phyloP scores from a whole-genome alignment of 2,329 filamentous ascomycete species.

The Venturiaceae sp. region DNA sequence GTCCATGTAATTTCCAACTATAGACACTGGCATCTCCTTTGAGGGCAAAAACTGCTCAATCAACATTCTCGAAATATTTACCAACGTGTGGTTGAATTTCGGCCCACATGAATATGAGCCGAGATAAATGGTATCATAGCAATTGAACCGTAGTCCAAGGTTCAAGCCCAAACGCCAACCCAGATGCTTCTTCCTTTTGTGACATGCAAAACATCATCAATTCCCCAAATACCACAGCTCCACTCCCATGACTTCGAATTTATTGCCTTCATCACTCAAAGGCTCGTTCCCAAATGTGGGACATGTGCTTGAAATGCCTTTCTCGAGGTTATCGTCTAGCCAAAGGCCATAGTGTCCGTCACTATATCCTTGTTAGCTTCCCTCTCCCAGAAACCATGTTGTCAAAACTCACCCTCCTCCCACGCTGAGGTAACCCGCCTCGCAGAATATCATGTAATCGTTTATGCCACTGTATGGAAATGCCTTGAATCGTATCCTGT shows the following conservation, averaged over 20 bases:
- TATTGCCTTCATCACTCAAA: slow-evolving; percentile 82
- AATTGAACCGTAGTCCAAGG: neutral
- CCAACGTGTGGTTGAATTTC: neutral
- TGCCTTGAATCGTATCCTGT: slow-evolving; percentile 86
- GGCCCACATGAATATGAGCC: neutral
- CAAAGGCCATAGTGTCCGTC: slow-evolving; percentile 90
- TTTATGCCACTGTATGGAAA: slow-evolving; percentile 95
- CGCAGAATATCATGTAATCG: slow-evolving; percentile 93
- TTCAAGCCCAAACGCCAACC: neutral
- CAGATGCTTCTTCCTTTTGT: neutral
- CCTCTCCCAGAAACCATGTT: too few species aligned
- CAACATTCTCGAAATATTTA: neutral
- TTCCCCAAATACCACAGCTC: slow-evolving; percentile 89
- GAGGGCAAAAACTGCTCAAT: neutral
- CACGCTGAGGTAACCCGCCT: slow-evolving; percentile 72
- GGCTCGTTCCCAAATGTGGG: slow-evolving; percentile 93
- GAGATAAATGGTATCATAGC: neutral
- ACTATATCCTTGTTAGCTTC: slow-evolving; percentile 14
- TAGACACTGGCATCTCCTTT: too few species aligned
- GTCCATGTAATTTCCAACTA: too few species aligned
- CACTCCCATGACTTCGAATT: slow-evolving; percentile 83
- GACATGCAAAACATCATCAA: slow-evolving; percentile 10
- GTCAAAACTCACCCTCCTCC: slow-evolving; percentile 62
- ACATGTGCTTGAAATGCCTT: slow-evolving; percentile 73
- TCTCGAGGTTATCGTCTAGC: slow-evolving; percentile 78